Conservation (phyloP, 495 filamentous ascomycete species). For the Daldinia caldariorum region DNA sequence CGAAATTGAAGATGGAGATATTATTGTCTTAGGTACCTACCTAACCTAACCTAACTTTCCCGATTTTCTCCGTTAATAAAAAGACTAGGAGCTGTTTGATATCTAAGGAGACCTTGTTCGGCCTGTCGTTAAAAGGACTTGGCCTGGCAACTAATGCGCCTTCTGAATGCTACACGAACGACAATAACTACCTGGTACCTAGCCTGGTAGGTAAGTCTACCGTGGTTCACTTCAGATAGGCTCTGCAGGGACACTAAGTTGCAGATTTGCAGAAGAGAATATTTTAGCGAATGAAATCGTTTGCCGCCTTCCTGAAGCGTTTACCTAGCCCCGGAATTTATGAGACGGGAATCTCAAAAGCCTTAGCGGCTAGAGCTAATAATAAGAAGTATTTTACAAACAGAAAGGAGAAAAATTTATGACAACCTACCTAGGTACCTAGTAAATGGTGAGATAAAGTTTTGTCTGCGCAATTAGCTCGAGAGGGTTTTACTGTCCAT, state of each 20-base stretch:
- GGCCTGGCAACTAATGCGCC: conserved; percentile 30
- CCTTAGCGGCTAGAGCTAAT: conserved; percentile 14
- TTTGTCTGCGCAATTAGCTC: conserved; percentile 24
- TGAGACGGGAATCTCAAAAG: conserved; percentile 13
- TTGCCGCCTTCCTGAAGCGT: conserved; percentile 36
- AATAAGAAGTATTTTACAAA: conserved; percentile 7
- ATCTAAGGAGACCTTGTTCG: conserved; percentile 17
- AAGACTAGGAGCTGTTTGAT: conserved; percentile 9
- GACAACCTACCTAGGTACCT: too few species aligned
- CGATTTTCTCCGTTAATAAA: conserved; percentile 36
- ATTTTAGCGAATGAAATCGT: conserved; percentile 23
- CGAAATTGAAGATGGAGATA: conserved; percentile 12
- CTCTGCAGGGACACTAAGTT: conserved; percentile 31
- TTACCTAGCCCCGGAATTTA: conserved; percentile 3
- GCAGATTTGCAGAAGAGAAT: conserved; percentile 24
- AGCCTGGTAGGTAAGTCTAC: too few species aligned
- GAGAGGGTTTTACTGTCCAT: conserved; percentile 23
- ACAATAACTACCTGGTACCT: too few species aligned
- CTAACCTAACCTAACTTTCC: too few species aligned
- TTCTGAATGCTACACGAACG: conserved; percentile 16
- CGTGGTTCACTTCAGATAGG: conserved; percentile 23
- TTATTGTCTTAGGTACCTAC: too few species aligned
- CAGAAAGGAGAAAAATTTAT: too few species aligned
- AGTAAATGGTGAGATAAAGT: conserved; percentile 6
- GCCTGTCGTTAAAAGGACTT: conserved; percentile 14